Conservation (phyloP, 2,329 filamentous ascomycete genomes). For the Paecilomyces sp. region DNA sequence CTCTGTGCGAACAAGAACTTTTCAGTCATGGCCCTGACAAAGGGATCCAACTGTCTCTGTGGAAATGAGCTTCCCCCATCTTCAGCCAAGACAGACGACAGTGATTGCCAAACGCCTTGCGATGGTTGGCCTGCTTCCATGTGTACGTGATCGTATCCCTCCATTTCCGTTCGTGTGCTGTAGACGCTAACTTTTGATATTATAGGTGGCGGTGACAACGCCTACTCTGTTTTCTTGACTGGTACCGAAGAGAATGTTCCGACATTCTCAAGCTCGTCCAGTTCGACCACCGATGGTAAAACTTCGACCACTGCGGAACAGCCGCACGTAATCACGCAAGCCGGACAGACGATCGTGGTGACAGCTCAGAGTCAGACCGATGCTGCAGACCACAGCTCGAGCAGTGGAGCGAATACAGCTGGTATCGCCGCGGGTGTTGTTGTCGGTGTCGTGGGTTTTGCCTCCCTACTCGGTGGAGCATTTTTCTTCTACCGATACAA, state of each 20-base stretch:
- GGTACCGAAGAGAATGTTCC: conserved; percentile 36
- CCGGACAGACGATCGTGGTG: conserved; percentile 27
- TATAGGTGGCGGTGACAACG: conserved; percentile 51
- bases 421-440: conserved; percentile 85
- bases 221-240: conserved; percentile 47
- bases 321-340: conserved; percentile 32
- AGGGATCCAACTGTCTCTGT: conserved; percentile 63
- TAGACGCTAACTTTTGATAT: conserved; percentile 14
- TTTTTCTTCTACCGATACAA: conserved; percentile 71
- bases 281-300: conserved; percentile 4
- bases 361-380: conserved; percentile 24
- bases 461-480: conserved; percentile 53
- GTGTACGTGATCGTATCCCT: conserved; percentile 50
- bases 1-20: conserved; percentile 42
- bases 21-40: conserved; percentile 57
- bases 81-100: conserved; percentile 47
- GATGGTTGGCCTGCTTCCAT: conserved; percentile 54
- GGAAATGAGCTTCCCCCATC: conserved; percentile 60
- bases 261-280: conserved; percentile 15
- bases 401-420: conserved; percentile 58
- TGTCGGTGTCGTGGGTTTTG: conserved; percentile 61
- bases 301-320: conserved; percentile 29
- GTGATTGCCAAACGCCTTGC: conserved; percentile 60
- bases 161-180: not conserved
- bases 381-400: conserved; percentile 11